Conservation (phyloP, 495 filamentous ascomycete species). For the Hypoxylon trugodes region DNA sequence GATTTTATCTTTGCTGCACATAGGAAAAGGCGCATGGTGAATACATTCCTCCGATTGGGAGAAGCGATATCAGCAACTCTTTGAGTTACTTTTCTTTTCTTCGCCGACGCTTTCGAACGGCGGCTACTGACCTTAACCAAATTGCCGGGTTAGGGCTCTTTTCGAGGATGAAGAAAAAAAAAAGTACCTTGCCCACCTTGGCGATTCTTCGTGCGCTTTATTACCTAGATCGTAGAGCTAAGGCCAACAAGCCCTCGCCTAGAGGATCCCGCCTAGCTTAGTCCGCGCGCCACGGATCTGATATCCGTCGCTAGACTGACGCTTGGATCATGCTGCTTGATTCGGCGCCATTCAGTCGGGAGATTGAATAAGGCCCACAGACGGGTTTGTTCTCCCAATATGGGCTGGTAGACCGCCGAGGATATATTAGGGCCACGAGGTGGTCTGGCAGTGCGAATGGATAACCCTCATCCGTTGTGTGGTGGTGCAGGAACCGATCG, state of each 20-base stretch:
- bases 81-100: not conserved
- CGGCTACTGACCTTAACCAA: conserved; percentile 27
- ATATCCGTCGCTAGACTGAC: conserved; percentile 23
- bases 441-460: not conserved
- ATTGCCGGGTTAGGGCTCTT: conserved; percentile 26
- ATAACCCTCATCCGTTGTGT: not conserved
- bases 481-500: conserved; percentile 8
- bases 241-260: conserved; percentile 17
- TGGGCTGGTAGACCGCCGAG: conserved; percentile 6
- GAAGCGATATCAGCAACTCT: not conserved
- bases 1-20: too few relatives aligned
- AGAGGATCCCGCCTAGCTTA: conserved; percentile 19
- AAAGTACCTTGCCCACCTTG: conserved; percentile 36
- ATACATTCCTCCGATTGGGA: not conserved
- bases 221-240: not conserved
- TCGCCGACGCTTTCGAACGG: conserved; percentile 1
- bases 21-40: not conserved
- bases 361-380: conserved; percentile 15
- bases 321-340: conserved; percentile 15
- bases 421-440: conserved; percentile 36
- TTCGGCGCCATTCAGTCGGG: conserved; percentile 38
- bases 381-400: conserved; percentile 22
- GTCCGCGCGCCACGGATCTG: conserved; percentile 20
- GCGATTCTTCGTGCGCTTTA: conserved; percentile 14
- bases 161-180: too few relatives aligned